Evolutionary conservation across 805 yeast genomes (phyloP).

Genomic region (Saturnispora sekii): DNA sequence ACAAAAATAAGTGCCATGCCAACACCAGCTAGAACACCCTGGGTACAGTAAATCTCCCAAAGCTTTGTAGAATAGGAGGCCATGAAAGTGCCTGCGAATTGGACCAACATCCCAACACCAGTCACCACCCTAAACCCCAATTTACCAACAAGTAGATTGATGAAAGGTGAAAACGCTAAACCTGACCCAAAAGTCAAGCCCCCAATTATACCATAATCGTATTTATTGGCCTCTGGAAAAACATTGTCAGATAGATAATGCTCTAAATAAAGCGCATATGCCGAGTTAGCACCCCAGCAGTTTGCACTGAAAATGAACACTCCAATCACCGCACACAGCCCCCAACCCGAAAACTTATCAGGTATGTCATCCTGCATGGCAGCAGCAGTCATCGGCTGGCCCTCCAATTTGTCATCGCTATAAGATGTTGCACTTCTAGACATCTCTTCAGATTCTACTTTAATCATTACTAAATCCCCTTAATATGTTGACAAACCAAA

Average conservation of each 20-base stretch:
- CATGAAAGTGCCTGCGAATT: slow-evolving; percentile 46
- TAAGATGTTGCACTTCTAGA: too few relatives aligned
- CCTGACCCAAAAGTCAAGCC: slow-evolving; percentile 57
- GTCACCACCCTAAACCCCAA: slow-evolving; percentile 35
- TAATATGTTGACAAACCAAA: too few relatives aligned
- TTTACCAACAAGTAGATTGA: slow-evolving; percentile 35
- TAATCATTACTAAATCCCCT: too few relatives aligned
- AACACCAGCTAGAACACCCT: slow-evolving; percentile 54
- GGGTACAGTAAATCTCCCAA: slow-evolving; percentile 63
- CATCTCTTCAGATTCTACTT: too few relatives aligned
- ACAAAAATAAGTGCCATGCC: slow-evolving; percentile 48
- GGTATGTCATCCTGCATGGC: slow-evolving; percentile 26
- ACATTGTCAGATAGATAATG: slow-evolving; percentile 41
- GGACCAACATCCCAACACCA: slow-evolving; percentile 37
- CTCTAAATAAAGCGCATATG: slow-evolving; percentile 55
- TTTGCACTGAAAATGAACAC: slow-evolving; percentile 42
- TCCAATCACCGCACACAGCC: slow-evolving; percentile 36
- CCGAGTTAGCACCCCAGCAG: slow-evolving; percentile 69
- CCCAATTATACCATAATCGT: slow-evolving; percentile 59
- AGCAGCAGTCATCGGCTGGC: neutral
- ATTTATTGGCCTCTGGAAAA: slow-evolving; percentile 44
- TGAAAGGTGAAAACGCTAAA: slow-evolving; percentile 37
- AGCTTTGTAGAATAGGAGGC: slow-evolving; percentile 50
- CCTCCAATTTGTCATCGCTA: neutral
- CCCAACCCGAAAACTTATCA: slow-evolving; percentile 68